Evolutionary conservation across 176 grass and related monocot genomes (phyloP), one percentile per base, ranked within the genome.

Genomic region (Juncus effusus): DNA sequence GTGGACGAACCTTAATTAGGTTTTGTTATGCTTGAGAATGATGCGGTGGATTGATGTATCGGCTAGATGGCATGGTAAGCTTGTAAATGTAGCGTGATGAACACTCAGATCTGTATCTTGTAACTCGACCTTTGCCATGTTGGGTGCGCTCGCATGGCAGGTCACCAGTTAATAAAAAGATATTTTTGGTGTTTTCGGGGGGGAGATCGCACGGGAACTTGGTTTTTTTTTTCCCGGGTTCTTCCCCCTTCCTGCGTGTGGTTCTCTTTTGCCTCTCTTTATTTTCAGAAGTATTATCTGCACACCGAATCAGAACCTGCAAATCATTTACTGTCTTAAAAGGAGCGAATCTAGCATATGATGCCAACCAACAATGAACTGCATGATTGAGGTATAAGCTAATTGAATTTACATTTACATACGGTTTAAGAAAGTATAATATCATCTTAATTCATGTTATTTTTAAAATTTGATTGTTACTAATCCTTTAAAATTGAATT

Each of bases 111-210:
- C 53, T 71, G 67, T 59, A 72, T 72, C 49, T 14, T 72, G 69
- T 72, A 72, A 53, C 0, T 45, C 40, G 72, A 55, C 61, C 72
- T 64, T 75, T 75, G 72, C 72, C 72, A 75, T 75, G 72, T 64
- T 19, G 72, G 72, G 72, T 75, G 72, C 56, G 72, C 72, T 75
- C 72, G 72, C 63, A 66, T 69, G 74, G 47, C 74, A 51, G 74
- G 54, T 67, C 74, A 59, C 7, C 37, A 9, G 11, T 39, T 37
- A 77, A 42, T 77, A 77, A 77, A 67, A 68, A 76, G 65, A 47
- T 49, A 1, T 16, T 64, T 16, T 75, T 63, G 57, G 51, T 54
- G 42, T 75, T 56, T 61, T 53, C 15, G 10, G 59, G 57, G 59
- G 45, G 72, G 56, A 28, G 72, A 75, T 63, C 72, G 72, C 72